Evolutionary conservation across 2,329 filamentous ascomycete species (phyloP).

Genomic region (Trichoderma oligosporum): DNA sequence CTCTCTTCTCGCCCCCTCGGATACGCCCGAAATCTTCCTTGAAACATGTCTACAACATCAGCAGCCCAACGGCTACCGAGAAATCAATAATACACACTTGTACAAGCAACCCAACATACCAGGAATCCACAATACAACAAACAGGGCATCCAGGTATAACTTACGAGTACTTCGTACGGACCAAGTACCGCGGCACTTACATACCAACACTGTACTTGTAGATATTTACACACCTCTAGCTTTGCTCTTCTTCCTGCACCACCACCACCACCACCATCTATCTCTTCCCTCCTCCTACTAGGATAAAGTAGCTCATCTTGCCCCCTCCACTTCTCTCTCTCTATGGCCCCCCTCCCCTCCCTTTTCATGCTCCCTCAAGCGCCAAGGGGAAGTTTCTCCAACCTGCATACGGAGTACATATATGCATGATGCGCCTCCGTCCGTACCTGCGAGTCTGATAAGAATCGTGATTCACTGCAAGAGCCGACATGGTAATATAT

Average conservation of each 20-base stretch:
- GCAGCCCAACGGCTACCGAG: neutral
- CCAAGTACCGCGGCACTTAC: slow-evolving; percentile 6
- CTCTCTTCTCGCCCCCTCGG: slow-evolving; percentile 5
- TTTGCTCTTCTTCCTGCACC: neutral
- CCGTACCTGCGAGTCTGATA: slow-evolving; percentile 11
- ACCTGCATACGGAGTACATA: slow-evolving; percentile 11
- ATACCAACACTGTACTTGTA: neutral
- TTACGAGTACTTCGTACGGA: neutral
- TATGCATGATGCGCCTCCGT: slow-evolving; percentile 17
- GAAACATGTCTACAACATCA: slow-evolving; percentile 8
- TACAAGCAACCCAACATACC: too few relatives aligned
- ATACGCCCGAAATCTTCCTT: neutral
- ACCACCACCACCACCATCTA: neutral
- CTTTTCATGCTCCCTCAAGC: slow-evolving; percentile 6
- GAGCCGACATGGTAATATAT: neutral
- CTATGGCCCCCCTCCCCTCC: neutral
- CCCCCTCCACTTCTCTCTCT: neutral
- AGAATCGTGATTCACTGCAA: slow-evolving; percentile 13
- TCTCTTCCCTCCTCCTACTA: neutral
- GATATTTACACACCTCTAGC: slow-evolving; percentile 6
- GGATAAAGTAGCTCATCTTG: slow-evolving; percentile 5
- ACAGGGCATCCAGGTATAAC: neutral
- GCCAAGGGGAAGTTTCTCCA: slow-evolving; percentile 18
- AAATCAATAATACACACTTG: neutral
- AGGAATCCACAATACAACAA: too few relatives aligned